Evolutionary conservation across 2,329 filamentous ascomycete species (phyloP).

Genomic region (Tolypocladium tundrense): DNA sequence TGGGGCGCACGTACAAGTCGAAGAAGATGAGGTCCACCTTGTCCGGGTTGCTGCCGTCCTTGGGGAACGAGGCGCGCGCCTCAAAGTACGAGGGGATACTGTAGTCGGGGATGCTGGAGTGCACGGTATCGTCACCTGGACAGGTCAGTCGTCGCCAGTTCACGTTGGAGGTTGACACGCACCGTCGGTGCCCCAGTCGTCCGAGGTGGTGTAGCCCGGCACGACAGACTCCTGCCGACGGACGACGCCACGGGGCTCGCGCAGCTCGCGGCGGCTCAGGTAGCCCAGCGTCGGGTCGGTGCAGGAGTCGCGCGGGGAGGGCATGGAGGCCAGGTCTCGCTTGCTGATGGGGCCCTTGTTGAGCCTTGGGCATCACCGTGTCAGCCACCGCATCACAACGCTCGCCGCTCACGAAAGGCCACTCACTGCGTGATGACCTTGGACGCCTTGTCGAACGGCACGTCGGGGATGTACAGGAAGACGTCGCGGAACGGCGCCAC

Average conservation of each 20-base stretch:
- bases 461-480: slow-evolving; percentile 42
- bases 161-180: not conserved
- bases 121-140: slow-evolving; percentile 42
- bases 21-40: slow-evolving; percentile 43
- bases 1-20: slow-evolving; percentile 31
- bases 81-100: slow-evolving; percentile 39
- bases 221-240: slow-evolving; percentile 38
- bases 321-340: slow-evolving; percentile 24
- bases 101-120: slow-evolving; percentile 36
- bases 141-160: not conserved
- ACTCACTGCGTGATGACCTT: slow-evolving; percentile 17
- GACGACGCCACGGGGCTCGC: slow-evolving; percentile 24
- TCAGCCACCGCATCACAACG: not conserved
- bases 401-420: not conserved
- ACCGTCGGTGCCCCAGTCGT: slow-evolving; percentile 44
- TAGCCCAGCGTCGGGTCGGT: slow-evolving; percentile 30
- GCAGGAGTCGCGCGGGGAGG: slow-evolving; percentile 32
- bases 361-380: slow-evolving; percentile 15
- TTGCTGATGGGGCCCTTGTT: slow-evolving; percentile 29
- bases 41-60: slow-evolving; percentile 27
- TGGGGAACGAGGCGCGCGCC: slow-evolving; percentile 35
- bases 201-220: slow-evolving; percentile 42
- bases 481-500: slow-evolving; percentile 43
- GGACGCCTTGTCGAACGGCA: slow-evolving; percentile 35
- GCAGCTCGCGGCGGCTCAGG: slow-evolving; percentile 10